Evolutionary conservation across 345 rosid species (phyloP).

Genomic region (Arabidopsis suecica): DNA sequence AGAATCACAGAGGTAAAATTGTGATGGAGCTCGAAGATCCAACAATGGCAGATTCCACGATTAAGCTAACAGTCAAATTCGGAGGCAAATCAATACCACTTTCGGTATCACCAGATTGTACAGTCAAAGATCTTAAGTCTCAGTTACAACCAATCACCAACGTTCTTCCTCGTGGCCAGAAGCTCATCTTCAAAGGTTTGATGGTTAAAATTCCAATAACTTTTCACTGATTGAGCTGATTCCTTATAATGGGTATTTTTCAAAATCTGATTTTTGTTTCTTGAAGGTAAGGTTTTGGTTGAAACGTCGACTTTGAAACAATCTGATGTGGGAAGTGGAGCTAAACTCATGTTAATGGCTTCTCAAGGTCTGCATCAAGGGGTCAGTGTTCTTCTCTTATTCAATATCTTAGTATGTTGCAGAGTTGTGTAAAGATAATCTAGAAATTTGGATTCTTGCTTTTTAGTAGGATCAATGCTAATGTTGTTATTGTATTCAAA

Average conservation of each 20-base stretch:
- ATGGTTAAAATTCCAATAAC: neutral
- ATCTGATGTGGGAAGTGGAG: constrained; percentile 67
- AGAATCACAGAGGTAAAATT: constrained; percentile 7
- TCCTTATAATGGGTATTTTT: neutral
- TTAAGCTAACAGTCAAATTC: constrained; percentile 70
- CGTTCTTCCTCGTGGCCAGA: constrained; percentile 96
- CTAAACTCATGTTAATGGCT: constrained; percentile 87
- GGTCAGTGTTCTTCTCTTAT: constrained; percentile 46
- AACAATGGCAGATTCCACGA: constrained; percentile 37
- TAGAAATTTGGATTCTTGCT: constrained; percentile 22
- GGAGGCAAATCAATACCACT: constrained; percentile 68
- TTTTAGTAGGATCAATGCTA: constrained; percentile 16
- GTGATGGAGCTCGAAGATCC: constrained; percentile 40
- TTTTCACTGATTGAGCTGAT: neutral
- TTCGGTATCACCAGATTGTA: constrained; percentile 55
- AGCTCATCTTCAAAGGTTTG: constrained; percentile 84
- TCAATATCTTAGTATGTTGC: neutral
- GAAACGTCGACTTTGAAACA: constrained; percentile 71
- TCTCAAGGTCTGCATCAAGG: constrained; percentile 96
- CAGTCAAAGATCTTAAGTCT: constrained; percentile 65
- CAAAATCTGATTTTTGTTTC: constrained; percentile 5
- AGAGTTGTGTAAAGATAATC: neutral
- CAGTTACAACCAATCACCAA: constrained; percentile 83
- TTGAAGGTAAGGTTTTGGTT: constrained; percentile 74
- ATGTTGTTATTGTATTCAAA: constrained; percentile 4